Base-by-base conservation (phyloP, 2,329 filamentous ascomycete species). In the Sporothrix variecibatus region DNA sequence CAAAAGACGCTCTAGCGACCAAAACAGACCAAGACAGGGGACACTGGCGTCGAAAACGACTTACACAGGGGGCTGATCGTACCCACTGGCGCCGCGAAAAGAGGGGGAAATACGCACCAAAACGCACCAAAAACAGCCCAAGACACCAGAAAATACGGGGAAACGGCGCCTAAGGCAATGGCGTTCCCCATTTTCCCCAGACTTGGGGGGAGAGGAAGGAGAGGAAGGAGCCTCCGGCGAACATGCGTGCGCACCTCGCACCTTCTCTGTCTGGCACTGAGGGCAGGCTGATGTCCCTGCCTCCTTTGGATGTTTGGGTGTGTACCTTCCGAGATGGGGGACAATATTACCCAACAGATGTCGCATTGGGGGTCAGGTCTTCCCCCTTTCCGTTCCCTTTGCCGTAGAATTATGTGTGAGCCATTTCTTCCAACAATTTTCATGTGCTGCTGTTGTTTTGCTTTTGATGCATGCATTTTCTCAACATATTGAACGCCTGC, bases 161-260 rank as follows among this genome's bases (percentile, higher is more conserved):
- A 60, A 72, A 65, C 70, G 43, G 70, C 56, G 28, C 70, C 70
- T 72, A 72, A 53, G 70, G 31, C 12, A 46, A 38, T 51, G 40
- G 23, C 56, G n/a, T 20, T 53, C 73, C 68, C 73, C 46, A 38
- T 51, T 72, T 72, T 74, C 73, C 73, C 73, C 73, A 68, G 73
- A 72, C 60, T 74, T 56, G 7, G 9, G 26, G 5, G 20, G 28
- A 23, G 46, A 40, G 17, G 28, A 53, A 69, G 64, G 67, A 34
- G 28, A 40, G 17, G 28, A 40, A 69, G 64, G 67, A 69, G 28
- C 67, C n/a, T n/a, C 58, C 3, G 58, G 23, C 31, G 15, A 20
- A 15, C 46, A 28, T 46, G 62, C 38, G 31, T 65, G 60, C 9
- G 34, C 60, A 7, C 20, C 20, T 26, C 23, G 23, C 62, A 28